Evolutionary conservation across 139 green algal genomes (phyloP), one percentile per base, ranked within the genome.

Genomic region (Chlorella ohadii): DNA sequence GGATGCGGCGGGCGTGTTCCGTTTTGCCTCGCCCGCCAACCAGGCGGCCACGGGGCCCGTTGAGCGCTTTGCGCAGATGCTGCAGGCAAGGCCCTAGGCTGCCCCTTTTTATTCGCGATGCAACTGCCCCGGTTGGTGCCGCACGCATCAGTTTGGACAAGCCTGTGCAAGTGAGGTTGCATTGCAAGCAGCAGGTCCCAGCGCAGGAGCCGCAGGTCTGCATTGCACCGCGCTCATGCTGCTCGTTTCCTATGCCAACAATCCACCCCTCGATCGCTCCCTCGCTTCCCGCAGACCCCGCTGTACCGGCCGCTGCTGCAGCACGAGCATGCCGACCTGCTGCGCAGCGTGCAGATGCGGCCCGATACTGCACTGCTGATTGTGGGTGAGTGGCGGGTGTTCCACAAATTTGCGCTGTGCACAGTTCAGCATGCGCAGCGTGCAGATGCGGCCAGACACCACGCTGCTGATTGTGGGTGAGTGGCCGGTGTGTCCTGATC

Each of bases 361-460:
- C 56, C 61, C 27, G 80, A 85, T 57, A 92, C 93, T 55, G 92
- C 92, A 3, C 27, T 88, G 41, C 89, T 95, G 79, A 93, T 95
- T 78, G 88, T 93, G 15, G 72, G 87, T 87, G 80, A 88, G 90
- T 38, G n/a, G 5, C 4, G 19, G 9, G 47, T 47, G n/a, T n/a
- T n/a, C n/a, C n/a, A n/a, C n/a, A n/a, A n/a, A n/a, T n/a, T n/a
- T n/a, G n/a, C n/a, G 36, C 22, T 28, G 19, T 17, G 3, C 34
- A 44, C 20, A 5, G 15, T 33, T n/a, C 5, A 38, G 22, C 19
- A 77, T 68, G 57, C 74, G 66, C 57, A 78, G 86, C 82, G 80
- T 56, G 80, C 87, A 19, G 20, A 38, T 63, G 12, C 39, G 27
- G 25, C 23, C 36, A 17, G 25, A 68, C 36, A 4, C 63, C 2